These are phyloP conservation scores for Phylloporus sp. DNA, from an alignment of 1,284 basidiomycete species.

Conservation along the genomic window DNA sequence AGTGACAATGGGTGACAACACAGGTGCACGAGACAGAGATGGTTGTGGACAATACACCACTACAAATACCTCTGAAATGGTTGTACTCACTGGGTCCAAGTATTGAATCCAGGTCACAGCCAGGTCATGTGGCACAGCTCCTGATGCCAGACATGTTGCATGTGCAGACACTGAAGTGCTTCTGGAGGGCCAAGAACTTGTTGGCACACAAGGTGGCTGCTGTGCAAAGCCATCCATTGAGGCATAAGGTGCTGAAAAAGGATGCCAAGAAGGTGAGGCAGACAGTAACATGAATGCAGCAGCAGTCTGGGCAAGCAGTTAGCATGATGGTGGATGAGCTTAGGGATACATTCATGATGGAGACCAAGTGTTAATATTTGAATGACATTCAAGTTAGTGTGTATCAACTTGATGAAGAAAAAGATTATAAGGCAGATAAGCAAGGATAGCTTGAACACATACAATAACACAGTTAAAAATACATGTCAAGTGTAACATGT, in stretches of 20 bases:
- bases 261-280: slow-evolving; percentile 63
- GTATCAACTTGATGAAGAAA: too few species aligned
- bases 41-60: slow-evolving; percentile 54
- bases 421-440: too few species aligned
- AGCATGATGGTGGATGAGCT: slow-evolving; percentile 43
- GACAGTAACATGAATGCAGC: slow-evolving; percentile 36
- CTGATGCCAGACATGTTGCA: slow-evolving; percentile 2
- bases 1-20: slow-evolving; percentile 43
- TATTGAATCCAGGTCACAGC: too few species aligned
- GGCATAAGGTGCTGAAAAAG: slow-evolving; percentile 57
- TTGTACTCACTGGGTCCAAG: slow-evolving; percentile 35
- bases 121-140: too few species aligned
- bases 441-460: too few species aligned
- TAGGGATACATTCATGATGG: slow-evolving; percentile 43
- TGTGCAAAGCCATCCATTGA: slow-evolving; percentile 57
- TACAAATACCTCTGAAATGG: slow-evolving; percentile 43
- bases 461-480: too few species aligned
- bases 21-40: slow-evolving; percentile 37
- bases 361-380: slow-evolving; percentile 18
- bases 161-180: slow-evolving; percentile 60
- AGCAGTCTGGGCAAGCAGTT: slow-evolving; percentile 5
- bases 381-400: too few species aligned
- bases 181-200: slow-evolving; percentile 53
- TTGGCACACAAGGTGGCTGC: slow-evolving; percentile 47
- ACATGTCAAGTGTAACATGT: too few species aligned